Evolutionary conservation across 164 flowering plant species (phyloP).

Genomic region (Vitis vinifera): ASM3070453v1 NC_081805.1:10938001-10938500

Average conservation of each 20-base stretch:
- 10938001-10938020: no score
- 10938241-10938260: slow-evolving; percentile 42
- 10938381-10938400: slow-evolving; percentile 23
- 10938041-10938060: no score
- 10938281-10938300: slow-evolving; percentile 40
- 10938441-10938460: not conserved
- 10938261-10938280: not conserved
- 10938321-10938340: slow-evolving; percentile 86
- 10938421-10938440: not conserved
- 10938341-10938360: slow-evolving; percentile 99
- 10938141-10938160: no score
- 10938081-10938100: no score
- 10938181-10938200: not conserved
- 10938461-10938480: slow-evolving; percentile 49
- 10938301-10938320: slow-evolving; percentile 58
- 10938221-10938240: slow-evolving; percentile 90
- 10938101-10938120: no score
- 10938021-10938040: no score
- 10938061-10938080: no score
- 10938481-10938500: slow-evolving; percentile 84
- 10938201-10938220: slow-evolving; percentile 19
- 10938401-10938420: not conserved
- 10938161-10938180: no score
- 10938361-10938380: slow-evolving; percentile 59
- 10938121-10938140: no score